phyloP scores from a whole-genome alignment of 2,329 filamentous ascomycete genomes.

The Diaporthe aspalathi region DNA sequence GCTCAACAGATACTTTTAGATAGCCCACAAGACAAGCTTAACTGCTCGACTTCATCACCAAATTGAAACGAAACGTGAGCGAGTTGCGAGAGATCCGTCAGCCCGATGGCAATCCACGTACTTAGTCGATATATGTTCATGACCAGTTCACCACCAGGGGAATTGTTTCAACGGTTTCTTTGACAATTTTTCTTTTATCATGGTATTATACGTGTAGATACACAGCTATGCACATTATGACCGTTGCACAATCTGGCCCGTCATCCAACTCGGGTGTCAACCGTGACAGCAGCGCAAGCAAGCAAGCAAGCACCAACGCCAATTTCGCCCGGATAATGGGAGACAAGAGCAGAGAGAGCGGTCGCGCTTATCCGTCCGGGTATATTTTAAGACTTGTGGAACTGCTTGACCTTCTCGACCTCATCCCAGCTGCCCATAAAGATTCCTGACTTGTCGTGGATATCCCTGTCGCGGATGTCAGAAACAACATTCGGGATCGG shows the following conservation, averaged over 20 bases:
- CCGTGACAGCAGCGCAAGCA: constrained; percentile 16
- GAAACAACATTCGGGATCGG: background rate
- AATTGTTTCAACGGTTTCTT: background rate
- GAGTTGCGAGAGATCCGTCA: background rate
- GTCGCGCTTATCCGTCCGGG: constrained; percentile 6
- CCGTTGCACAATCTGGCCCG: constrained; percentile 31
- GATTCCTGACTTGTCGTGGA: constrained; percentile 95
- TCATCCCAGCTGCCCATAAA: constrained; percentile 96
- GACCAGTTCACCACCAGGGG: too few species aligned
- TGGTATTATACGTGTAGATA: constrained; percentile 25
- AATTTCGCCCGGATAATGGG: background rate
- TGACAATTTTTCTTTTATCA: background rate
- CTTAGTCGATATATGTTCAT: too few species aligned
- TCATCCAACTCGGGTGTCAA: constrained; percentile 12
- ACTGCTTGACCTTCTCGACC: constrained; percentile 92
- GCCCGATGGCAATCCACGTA: too few species aligned
- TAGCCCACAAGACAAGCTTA: constrained; percentile 30
- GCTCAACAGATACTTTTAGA: constrained; percentile 25
- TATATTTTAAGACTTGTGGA: constrained; percentile 63
- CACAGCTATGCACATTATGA: constrained; percentile 34
- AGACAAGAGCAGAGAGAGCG: too few species aligned
- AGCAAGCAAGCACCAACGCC: constrained; percentile 13
- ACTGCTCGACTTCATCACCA: background rate
- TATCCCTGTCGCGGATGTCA: constrained; percentile 60
- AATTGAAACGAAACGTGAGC: background rate